Base-by-base conservation (phyloP, 1,139 yeast genomes). In the Zygoascus meyerae region DNA sequence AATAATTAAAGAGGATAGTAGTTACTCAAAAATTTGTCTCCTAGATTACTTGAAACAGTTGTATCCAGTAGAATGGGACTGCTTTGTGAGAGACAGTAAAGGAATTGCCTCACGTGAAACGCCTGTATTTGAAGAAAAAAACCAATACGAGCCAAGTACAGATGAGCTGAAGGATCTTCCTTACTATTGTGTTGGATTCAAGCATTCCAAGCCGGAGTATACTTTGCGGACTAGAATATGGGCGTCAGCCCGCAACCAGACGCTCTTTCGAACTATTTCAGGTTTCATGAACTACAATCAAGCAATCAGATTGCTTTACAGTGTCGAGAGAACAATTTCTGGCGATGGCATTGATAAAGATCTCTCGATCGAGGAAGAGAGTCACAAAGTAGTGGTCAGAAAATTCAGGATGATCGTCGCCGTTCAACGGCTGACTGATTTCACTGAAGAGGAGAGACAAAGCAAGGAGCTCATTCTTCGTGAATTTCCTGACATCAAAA, bases 181-280 rank as follows among this genome's bases (percentile, higher is more conserved):
- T 0, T 79, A 73, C 48, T 77, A 82, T 52, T 79, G 82, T 55
- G 66, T 85, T 48, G 95, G 95, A 0, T 86, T 83, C 62, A 80
- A 79, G 51, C 69, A 75, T 10, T 73, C 86, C 0, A 71, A 77
- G 6, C 81, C 84, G 0, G 81, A 79, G 48, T 77, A 74, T 53
- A 74, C 78, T 1, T 60, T 83, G 49, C 67, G 94, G 57, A 84
- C 95, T 1, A 71, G 95, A 56, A 73, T 85, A 1, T 86, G 95
- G 95, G 84, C 94, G 0, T 84, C 95, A 0, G 65, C 82, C 46
- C 70, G 95, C 54, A 76, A 86, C 2, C 95, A 86, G 59, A 86
- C 95, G 0, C 68, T 86, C 43, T 86, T 81, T 55, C 69, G 95
- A 12, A 86, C 95, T 0, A 72, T 85, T 2, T 77, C 87, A 0